Conservation (phyloP, 164 flowering plant species). For the Vitis rupestris region DNA sequence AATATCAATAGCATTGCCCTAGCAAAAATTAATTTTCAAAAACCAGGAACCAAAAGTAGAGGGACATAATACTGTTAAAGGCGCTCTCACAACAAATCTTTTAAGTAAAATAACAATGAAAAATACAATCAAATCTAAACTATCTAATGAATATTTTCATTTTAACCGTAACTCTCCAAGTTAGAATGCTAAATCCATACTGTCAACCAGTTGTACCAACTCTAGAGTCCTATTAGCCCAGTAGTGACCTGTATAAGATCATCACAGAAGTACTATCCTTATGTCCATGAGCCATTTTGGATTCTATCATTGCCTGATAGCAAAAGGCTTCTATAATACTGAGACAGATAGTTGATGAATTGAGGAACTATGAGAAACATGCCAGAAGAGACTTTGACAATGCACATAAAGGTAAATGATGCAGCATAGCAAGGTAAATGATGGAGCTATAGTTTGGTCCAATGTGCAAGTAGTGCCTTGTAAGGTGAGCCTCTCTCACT, state of each 20-base stretch:
- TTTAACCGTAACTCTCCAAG: background rate
- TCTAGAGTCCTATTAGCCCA: background rate
- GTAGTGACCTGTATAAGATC: background rate
- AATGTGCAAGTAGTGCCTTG: too few species aligned
- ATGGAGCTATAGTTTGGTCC: too few species aligned
- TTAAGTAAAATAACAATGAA: background rate
- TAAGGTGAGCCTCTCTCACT: too few species aligned
- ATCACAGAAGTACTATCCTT: background rate
- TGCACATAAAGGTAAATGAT: too few species aligned
- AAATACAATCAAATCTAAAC: background rate
- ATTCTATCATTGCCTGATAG: background rate
- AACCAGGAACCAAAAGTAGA: background rate
- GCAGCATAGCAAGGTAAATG: too few species aligned
- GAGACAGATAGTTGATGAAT: too few species aligned
- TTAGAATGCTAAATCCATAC: background rate
- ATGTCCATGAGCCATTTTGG: background rate
- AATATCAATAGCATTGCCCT: conserved; percentile 6
- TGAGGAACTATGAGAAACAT: too few species aligned
- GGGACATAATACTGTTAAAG: background rate
- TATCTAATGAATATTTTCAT: background rate
- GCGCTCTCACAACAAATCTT: background rate
- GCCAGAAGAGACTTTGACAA: too few species aligned
- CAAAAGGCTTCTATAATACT: too few species aligned
- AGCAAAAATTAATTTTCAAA: conserved; percentile 2
- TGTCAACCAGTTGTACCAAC: background rate